Base-by-base conservation (phyloP, 768 basidiomycete species). In the Hydnum rufescens region DNA sequence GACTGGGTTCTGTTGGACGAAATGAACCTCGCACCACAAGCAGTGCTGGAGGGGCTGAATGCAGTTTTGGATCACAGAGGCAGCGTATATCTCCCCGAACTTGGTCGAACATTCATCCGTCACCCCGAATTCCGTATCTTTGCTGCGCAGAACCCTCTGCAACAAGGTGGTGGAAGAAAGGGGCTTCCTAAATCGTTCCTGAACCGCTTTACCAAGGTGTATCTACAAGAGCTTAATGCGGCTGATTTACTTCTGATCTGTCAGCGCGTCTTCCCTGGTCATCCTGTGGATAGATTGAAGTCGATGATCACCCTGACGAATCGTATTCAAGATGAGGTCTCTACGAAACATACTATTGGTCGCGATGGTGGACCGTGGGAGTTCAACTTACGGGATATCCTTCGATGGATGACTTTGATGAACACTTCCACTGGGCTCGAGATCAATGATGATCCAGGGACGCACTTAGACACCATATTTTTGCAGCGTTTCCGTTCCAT, bases 1-100 rank as follows among this genome's bases (percentile, higher is more conserved):
- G 79, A 87, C 55, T 99, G 95, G 95, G 93, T 97, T 3, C 75
- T 99, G 4, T 74, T 99, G 5, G 95, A 99, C 62, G 95, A 99
- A 64, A 97, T 99, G 95, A 99, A 99, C 62, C 73, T 99, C 34
- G 93, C 93, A 0, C 87, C 93, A 29, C 93, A 99, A 61, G 81
- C 95, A 0, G 82, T 99, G 3, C 75, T 99, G 1, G 95, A 99
- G 67, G 95, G 95, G 28, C 74, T 99, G 36, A 99, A 99, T 61
- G 89, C 95, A 1, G 77, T 93, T 5, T 68, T 99, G 29, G 95
- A 99, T 64, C 93, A 97, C 65, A 79, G 95, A 50, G 93, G 95
- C 28, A 78, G 81, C 1, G 88, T 95, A 25, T 97, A 80, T 64
- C 82, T 99, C 39, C 95, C 95, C 2, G 95, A 97, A 62, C 75